Percentiles rank a stretch among this genome's conserved stretches.
Conservation (phyloP, 805 yeast species). For the Nakazawaea ernobii region DNA sequence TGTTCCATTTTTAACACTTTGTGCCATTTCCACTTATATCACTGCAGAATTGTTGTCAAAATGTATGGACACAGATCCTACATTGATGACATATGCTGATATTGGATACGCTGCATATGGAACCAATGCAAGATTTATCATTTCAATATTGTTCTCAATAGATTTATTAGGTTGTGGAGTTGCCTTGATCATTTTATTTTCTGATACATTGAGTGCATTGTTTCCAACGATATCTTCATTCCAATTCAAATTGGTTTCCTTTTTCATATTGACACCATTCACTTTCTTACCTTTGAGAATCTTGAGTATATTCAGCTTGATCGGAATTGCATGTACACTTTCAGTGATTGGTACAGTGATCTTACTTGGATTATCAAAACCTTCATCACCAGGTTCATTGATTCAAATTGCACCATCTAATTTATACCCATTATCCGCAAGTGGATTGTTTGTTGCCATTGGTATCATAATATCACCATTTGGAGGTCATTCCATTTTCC, state of each 20-base stretch:
- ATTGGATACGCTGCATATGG: constrained; percentile 86
- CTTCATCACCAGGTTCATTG: constrained; percentile 49
- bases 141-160: constrained; percentile 67
- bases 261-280: constrained; percentile 71
- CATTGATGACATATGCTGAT: constrained; percentile 84
- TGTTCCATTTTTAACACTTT: constrained; percentile 43
- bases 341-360: constrained; percentile 41
- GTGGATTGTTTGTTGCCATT: constrained; percentile 41
- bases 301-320: constrained; percentile 46
- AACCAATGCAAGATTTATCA: constrained; percentile 61
- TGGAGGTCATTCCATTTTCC: constrained; percentile 83
- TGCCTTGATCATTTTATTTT: constrained; percentile 72
- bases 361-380: constrained; percentile 39
- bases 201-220: constrained; percentile 76
- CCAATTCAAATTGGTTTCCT: constrained; percentile 62
- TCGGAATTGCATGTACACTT: constrained; percentile 53
- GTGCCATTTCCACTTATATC: constrained; percentile 68
- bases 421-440: constrained; percentile 32
- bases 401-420: constrained; percentile 37
- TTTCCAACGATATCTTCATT: constrained; percentile 46
- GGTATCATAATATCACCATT: constrained; percentile 74
- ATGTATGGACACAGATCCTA: constrained; percentile 75
- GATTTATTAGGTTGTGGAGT: constrained; percentile 82
- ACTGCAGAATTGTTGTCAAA: constrained; percentile 70
- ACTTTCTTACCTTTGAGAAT: constrained; percentile 57